Evolutionary conservation across 2,329 filamentous ascomycete genomes (phyloP), one percentile per base, ranked within the genome.

Genomic region (Didymella sp.): DNA sequence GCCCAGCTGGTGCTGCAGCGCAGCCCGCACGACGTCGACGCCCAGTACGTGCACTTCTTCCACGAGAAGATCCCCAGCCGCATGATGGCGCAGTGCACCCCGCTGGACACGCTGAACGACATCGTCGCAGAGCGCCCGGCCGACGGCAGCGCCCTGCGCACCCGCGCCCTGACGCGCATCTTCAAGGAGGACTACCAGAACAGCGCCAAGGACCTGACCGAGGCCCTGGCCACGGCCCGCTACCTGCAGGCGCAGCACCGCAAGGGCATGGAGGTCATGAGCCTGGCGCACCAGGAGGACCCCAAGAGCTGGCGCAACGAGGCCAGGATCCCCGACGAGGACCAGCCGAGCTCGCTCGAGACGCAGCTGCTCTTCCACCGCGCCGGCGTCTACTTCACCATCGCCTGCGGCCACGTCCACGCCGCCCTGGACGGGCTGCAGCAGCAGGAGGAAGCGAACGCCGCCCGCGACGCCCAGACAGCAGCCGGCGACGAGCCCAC

Each of bases 11-110:
- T 96, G 28, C 77, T 95, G 59, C 86, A 90, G 72, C 82, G 90
- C 59, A 87, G 85, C 58, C 81, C 85, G n/a, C 73, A 82, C 47
- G 87, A 92, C 69, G 76, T 81, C 40, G 89, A 95, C 69, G 91
- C 90, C 25, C 89, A 89, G 74, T 95, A 95, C 72, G 91, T 95
- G n/a, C 89, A 95, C 72, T 95, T 94, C 78, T 96, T 96, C 75
- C 90, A 94, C 76, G 90, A 96, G 77, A 95, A 94, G 83, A 93
- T 95, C 24, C 89, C 90, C 1, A 89, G 87, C 37, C 80, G 89
- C 38, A 87, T 89, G 72, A 79, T 95, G 72, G 89, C 87, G 31
- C 85, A 91, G 67, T 87, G 84, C 66, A 93, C 90, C 8, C 88
- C 85, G 60, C 76, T 93, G 54, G 78, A 84, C 49, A 82, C 87